Evolutionary conservation across 2,329 filamentous ascomycete species (phyloP).

Genomic region (Xylaria sp.): DNA sequence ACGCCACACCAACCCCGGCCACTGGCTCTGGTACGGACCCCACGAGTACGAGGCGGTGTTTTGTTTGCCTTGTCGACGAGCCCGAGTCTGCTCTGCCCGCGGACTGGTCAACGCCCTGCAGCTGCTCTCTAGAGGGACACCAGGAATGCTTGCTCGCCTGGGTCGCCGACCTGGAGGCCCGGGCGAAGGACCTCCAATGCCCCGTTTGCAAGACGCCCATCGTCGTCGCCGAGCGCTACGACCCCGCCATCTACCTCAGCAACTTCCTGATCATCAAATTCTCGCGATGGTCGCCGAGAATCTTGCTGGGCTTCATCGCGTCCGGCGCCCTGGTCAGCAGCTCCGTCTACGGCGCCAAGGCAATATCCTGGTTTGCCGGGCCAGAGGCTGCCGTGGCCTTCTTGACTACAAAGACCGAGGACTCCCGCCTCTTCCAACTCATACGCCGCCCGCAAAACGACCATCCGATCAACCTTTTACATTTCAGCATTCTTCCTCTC

Average conservation of each 20-base stretch:
- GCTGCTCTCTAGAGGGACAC: conserved; percentile 88
- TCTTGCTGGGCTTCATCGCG: conserved; percentile 67
- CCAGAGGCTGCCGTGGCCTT: conserved; percentile 51
- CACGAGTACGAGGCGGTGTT: conserved; percentile 55
- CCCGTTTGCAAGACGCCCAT: conserved; percentile 90
- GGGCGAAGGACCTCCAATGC: conserved; percentile 73
- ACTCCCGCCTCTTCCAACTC: conserved; percentile 15
- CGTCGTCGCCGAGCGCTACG: conserved; percentile 73
- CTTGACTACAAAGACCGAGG: conserved; percentile 38
- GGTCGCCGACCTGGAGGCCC: conserved; percentile 85
- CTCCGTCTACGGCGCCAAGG: conserved; percentile 58
- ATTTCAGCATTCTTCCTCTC: conserved; percentile 56
- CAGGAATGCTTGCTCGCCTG: conserved; percentile 82
- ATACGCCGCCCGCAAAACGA: conserved; percentile 9
- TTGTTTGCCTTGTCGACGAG: conserved; percentile 67
- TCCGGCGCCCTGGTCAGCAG: conserved; percentile 58
- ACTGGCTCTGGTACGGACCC: conserved; percentile 24
- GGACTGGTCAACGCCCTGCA: conserved; percentile 85
- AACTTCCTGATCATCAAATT: conserved; percentile 62
- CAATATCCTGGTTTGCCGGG: conserved; percentile 59
- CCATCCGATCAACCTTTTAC: conserved; percentile 30
- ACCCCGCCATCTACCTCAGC: conserved; percentile 71
- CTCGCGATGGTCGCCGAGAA: conserved; percentile 61
- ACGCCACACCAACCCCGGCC: background rate
- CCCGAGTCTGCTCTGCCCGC: conserved; percentile 53